These are phyloP conservation scores for Mucor velutinosus DNA, from an alignment of 371 early-diverging fungal genomes.

Conservation along the genomic window DNA sequence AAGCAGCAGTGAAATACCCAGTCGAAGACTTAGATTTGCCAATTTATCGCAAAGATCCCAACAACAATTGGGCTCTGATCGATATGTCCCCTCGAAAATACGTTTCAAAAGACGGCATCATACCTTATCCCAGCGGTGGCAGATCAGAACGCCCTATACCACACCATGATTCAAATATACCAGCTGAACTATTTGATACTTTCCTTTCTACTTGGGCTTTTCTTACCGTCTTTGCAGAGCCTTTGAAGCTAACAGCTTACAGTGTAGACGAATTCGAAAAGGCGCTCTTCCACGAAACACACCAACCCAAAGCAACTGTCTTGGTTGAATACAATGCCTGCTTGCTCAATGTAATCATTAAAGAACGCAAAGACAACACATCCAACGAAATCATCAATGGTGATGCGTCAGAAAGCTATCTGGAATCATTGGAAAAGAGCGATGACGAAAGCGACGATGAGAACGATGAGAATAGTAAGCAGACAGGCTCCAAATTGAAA, in stretches of 20 bases:
- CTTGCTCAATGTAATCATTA: conserved; percentile 48
- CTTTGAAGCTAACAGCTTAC: conserved; percentile 35
- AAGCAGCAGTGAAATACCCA: conserved; percentile 60
- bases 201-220: conserved; percentile 45
- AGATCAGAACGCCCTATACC: conserved; percentile 38
- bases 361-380: conserved; percentile 45
- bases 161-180: conserved; percentile 24
- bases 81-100: conserved; percentile 43
- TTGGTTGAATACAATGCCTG: conserved; percentile 36
- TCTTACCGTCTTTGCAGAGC: conserved; percentile 46
- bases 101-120: conserved; percentile 6
- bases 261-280: conserved; percentile 51
- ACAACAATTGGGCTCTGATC: conserved; percentile 42
- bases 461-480: neutral
- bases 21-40: conserved; percentile 65
- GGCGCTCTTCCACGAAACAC: conserved; percentile 27
- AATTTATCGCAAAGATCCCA: conserved; percentile 53
- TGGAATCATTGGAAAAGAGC: conserved; percentile 24
- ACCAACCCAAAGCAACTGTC: conserved; percentile 34
- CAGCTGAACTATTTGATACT: conserved; percentile 35
- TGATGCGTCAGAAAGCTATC: conserved; percentile 32
- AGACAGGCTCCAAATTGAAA: conserved; percentile 4
- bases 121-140: conserved; percentile 51
- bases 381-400: conserved; percentile 40
- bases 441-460: conserved; percentile 11